A percentile compares a stretch with the other conserved stretches of the same genome.
Conservation (phyloP, 805 yeast species). For the Pichia exigua region DNA sequence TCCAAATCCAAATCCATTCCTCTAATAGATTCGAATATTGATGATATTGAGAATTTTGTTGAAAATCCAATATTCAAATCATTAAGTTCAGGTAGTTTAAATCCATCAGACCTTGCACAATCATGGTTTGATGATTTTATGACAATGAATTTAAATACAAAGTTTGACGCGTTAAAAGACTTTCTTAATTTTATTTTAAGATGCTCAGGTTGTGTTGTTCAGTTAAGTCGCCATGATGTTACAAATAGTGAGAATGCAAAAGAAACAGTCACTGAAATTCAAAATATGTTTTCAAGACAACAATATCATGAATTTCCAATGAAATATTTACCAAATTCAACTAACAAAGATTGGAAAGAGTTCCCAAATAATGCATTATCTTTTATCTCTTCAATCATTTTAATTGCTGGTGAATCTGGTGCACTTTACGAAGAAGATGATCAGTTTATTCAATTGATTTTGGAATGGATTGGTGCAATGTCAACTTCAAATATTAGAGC, state of each 20-base stretch:
- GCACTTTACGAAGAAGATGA: constrained; percentile 37
- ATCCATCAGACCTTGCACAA: constrained; percentile 45
- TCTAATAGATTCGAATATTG: constrained; percentile 21
- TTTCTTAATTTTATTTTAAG: constrained; percentile 63
- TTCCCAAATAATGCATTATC: constrained; percentile 48
- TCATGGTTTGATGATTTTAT: constrained; percentile 50
- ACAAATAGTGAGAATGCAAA: constrained; percentile 43
- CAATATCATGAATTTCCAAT: constrained; percentile 65
- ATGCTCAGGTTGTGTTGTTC: constrained; percentile 62
- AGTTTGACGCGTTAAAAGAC: constrained; percentile 45
- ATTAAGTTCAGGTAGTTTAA: constrained; percentile 38
- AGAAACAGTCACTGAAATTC: constrained; percentile 68
- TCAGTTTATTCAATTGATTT: constrained; percentile 43
- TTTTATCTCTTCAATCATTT: constrained; percentile 47
- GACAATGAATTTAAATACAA: constrained; percentile 27
- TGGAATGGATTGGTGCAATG: constrained; percentile 71
- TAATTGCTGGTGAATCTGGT: constrained; percentile 54
- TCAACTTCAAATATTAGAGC: constrained; percentile 65
- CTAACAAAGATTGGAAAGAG: constrained; percentile 39
- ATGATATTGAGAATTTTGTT: constrained; percentile 35
- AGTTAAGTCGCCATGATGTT: constrained; percentile 70
- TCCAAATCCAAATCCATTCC: not conserved
- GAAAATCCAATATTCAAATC: constrained; percentile 45
- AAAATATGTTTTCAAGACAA: constrained; percentile 53
- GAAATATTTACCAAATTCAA: constrained; percentile 8